Percentiles rank a stretch among this genome's conserved stretches.
Conservation (phyloP, 768 basidiomycete genomes). For the Termitomyces sp. region DNA sequence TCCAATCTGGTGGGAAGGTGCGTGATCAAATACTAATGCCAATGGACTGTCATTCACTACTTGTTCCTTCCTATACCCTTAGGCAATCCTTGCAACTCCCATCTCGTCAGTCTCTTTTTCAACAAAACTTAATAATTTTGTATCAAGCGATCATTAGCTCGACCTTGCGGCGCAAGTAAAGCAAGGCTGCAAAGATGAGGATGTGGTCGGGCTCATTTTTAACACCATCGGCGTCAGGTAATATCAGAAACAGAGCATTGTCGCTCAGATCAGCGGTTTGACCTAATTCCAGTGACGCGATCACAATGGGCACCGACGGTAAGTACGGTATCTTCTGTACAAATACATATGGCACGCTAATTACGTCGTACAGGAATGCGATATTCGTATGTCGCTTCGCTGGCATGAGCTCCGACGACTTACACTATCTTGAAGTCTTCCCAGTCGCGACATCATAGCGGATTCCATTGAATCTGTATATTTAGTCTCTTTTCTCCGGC, state of each 20-base stretch:
- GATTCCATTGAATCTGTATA: conserved; percentile 80
- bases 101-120: conserved; percentile 44
- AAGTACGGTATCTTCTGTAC: conserved; percentile 15
- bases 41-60: background rate
- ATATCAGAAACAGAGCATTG: conserved; percentile 5
- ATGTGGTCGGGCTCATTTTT: conserved; percentile 76
- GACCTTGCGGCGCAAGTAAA: conserved; percentile 78
- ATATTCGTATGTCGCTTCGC: conserved; percentile 60
- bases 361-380: conserved; percentile 61
- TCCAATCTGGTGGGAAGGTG: conserved; percentile 91
- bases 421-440: conserved; percentile 45
- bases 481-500: conserved; percentile 16
- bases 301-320: conserved; percentile 89
- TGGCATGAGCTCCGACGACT: background rate
- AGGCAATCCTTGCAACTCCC: conserved; percentile 87
- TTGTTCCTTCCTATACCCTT: background rate
- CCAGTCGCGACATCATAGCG: conserved; percentile 85
- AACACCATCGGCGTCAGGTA: conserved; percentile 85
- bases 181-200: conserved; percentile 77
- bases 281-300: conserved; percentile 56
- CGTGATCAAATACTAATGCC: background rate
- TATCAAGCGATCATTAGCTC: conserved; percentile 37
- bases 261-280: background rate
- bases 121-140: background rate
- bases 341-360: background rate